Percentiles rank a stretch among this genome's conserved stretches.
Conservation (phyloP, 2,329 filamentous ascomycete genomes). For the Falciphora oryzae region DNA sequence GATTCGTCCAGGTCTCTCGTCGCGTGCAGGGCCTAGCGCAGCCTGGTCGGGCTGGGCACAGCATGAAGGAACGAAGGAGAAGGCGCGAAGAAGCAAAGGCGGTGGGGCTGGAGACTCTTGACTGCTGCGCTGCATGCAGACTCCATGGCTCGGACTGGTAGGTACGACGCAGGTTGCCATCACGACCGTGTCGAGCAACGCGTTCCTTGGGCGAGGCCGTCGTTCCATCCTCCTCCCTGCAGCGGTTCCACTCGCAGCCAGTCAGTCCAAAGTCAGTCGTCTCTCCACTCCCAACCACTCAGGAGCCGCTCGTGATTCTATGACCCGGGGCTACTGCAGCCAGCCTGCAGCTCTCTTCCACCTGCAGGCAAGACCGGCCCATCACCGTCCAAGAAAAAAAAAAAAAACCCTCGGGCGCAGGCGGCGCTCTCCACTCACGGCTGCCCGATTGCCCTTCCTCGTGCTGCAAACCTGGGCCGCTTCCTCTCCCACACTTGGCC, state of each 20-base stretch:
- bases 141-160: too few relatives aligned
- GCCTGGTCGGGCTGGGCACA: neutral
- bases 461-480: neutral
- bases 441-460: neutral
- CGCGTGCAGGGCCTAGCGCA: neutral
- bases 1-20: neutral
- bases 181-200: neutral
- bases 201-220: neutral
- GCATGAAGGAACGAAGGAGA: neutral
- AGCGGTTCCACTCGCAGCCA: too few relatives aligned
- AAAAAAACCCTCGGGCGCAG: neutral
- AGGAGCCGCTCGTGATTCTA: neutral
- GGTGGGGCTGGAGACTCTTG: neutral
- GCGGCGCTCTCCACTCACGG: neutral
- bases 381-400: neutral
- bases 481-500: neutral
- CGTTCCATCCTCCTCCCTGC: too few relatives aligned
- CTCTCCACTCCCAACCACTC: too few relatives aligned
- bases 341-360: neutral
- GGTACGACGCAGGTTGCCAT: neutral
- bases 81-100: neutral
- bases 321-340: neutral
- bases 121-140: too few relatives aligned
- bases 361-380: too few relatives aligned
- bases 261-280: too few relatives aligned